A percentile compares a stretch with the other conserved stretches of the same genome.
These are phyloP conservation scores for Cryphonectria naterciae DNA, from an alignment of 2,329 filamentous ascomycete species.

Conservation along the genomic window DNA sequence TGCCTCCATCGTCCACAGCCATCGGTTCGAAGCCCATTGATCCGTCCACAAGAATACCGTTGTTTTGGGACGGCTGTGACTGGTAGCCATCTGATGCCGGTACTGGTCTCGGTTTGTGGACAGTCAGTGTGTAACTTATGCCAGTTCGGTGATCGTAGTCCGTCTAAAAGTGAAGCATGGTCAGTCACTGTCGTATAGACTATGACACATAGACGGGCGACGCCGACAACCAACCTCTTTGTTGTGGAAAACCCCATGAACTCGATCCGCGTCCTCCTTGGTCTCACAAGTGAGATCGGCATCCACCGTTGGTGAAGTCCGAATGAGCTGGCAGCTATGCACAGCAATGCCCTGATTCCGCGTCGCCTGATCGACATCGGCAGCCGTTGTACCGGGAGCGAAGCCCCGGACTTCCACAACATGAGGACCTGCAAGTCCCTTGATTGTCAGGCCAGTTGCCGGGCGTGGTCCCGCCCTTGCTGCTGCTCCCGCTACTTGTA, in stretches of 20 bases:
- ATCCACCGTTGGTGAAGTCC: conserved; percentile 71
- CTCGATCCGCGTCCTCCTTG: conserved; percentile 72
- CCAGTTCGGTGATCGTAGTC: conserved; percentile 35
- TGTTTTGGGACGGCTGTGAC: conserved; percentile 34
- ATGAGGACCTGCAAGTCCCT: conserved; percentile 73
- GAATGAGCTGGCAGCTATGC: conserved; percentile 68
- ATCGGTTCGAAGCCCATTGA: conserved; percentile 56
- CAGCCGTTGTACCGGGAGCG: conserved; percentile 77
- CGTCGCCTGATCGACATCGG: conserved; percentile 83
- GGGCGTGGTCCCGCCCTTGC: conserved; percentile 33
- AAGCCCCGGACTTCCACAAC: conserved; percentile 80
- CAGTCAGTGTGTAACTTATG: conserved; percentile 12
- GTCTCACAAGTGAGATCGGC: conserved; percentile 77
- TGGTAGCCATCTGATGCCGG: conserved; percentile 40
- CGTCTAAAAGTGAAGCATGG: conserved; percentile 11
- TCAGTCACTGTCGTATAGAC: conserved; percentile 4
- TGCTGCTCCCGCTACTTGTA: conserved; percentile 12
- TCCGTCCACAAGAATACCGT: conserved; percentile 55
- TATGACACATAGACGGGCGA: background rate
- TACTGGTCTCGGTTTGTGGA: conserved; percentile 30
- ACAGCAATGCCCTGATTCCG: conserved; percentile 73
- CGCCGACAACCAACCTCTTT: conserved; percentile 64
- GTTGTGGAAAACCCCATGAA: conserved; percentile 77
- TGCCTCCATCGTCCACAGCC: conserved; percentile 40
- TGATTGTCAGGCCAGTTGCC: conserved; percentile 65